These are phyloP conservation scores for Quercus gilva DNA, from an alignment of 306 rosid genomes.

Conservation along the genomic window DNA sequence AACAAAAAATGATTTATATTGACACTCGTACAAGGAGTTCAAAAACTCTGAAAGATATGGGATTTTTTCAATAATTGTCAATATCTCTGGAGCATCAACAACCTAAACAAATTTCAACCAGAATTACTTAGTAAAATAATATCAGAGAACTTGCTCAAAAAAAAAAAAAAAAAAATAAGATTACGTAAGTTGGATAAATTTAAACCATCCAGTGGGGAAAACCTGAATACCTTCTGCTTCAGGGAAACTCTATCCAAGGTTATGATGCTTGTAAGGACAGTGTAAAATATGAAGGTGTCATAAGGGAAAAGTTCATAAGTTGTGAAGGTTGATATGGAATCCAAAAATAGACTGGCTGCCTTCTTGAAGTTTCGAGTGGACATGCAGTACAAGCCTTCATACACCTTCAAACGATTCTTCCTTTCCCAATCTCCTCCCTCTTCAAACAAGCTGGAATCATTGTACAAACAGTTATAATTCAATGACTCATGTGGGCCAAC, in stretches of 20 bases:
- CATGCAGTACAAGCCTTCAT: slow-evolving; percentile 93
- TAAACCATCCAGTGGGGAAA: slow-evolving; percentile 1
- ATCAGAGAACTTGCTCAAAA: background rate
- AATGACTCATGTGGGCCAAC: slow-evolving; percentile 8
- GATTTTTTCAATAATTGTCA: slow-evolving; percentile 91
- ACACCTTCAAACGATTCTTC: slow-evolving; percentile 92
- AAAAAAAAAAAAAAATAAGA: background rate
- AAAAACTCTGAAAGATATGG: slow-evolving; percentile 76
- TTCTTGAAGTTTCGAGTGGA: slow-evolving; percentile 87
- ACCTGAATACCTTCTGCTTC: slow-evolving; percentile 71
- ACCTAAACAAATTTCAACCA: slow-evolving; percentile 45
- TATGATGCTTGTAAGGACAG: slow-evolving; percentile 92
- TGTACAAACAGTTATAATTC: slow-evolving; percentile 28
- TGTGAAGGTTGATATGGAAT: slow-evolving; percentile 94
- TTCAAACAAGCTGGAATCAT: slow-evolving; percentile 80
- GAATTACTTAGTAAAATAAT: background rate
- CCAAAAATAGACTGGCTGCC: slow-evolving; percentile 84
- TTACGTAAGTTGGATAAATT: background rate
- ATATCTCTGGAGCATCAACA: slow-evolving; percentile 95
- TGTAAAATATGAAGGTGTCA: slow-evolving; percentile 87
- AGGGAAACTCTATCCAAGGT: slow-evolving; percentile 91
- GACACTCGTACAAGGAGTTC: slow-evolving; percentile 82
- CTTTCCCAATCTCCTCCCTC: slow-evolving; percentile 99
- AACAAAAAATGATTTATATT: slow-evolving; percentile 79
- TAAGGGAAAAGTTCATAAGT: slow-evolving; percentile 90